Conservation (phyloP, 2,329 filamentous ascomycete genomes). For the Paecilomyces formosus region DNA sequence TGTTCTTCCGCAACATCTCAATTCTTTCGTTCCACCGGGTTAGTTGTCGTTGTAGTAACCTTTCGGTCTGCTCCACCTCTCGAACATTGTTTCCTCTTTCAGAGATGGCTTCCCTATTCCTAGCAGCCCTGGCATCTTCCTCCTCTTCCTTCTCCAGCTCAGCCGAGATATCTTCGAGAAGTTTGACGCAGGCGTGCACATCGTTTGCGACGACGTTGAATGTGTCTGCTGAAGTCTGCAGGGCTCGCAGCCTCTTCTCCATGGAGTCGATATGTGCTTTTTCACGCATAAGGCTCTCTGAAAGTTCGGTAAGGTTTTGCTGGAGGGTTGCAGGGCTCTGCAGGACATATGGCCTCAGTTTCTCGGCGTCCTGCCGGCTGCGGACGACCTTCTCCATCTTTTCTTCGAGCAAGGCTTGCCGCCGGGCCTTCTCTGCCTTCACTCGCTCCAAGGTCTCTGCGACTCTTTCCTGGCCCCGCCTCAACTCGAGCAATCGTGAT, state of each 20-base stretch:
- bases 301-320: slow-evolving; percentile 71
- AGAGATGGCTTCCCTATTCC: slow-evolving; percentile 78
- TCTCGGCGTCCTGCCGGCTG: slow-evolving; percentile 76
- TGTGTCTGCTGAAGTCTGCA: slow-evolving; percentile 87
- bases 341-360: slow-evolving; percentile 83
- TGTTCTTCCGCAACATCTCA: slow-evolving; percentile 72
- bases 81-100: slow-evolving; percentile 84
- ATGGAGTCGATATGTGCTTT: slow-evolving; percentile 80
- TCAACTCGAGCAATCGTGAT: slow-evolving; percentile 69
- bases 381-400: slow-evolving; percentile 50
- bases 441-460: slow-evolving; percentile 74
- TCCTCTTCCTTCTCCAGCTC: slow-evolving; percentile 90
- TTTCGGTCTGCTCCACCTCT: slow-evolving; percentile 84
- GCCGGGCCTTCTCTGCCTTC: slow-evolving; percentile 68
- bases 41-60: slow-evolving; percentile 74
- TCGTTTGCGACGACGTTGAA: slow-evolving; percentile 79
- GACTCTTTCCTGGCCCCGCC: slow-evolving; percentile 74
- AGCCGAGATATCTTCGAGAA: slow-evolving; percentile 78
- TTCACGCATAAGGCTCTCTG: slow-evolving; percentile 67
- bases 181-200: slow-evolving; percentile 77
- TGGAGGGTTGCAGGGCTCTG: slow-evolving; percentile 82
- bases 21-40: slow-evolving; percentile 81
- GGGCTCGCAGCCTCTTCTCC: slow-evolving; percentile 76
- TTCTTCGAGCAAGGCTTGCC: slow-evolving; percentile 54
- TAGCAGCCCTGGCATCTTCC: slow-evolving; percentile 69